Conservation (phyloP, 768 basidiomycete species). For the Lyophyllum semitale region DNA sequence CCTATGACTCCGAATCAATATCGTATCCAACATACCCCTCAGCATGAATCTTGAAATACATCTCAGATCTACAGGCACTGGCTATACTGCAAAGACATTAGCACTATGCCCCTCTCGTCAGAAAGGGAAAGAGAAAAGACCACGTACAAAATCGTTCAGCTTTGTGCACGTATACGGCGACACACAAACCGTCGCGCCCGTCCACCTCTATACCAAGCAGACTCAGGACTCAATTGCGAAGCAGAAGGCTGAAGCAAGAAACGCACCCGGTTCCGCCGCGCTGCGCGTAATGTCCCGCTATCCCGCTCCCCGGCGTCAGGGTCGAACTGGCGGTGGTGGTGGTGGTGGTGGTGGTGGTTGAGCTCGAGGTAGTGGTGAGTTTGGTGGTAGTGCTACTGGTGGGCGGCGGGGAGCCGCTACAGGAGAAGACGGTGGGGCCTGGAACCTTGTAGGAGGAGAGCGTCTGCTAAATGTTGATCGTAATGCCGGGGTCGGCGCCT, state of each 20-base stretch:
- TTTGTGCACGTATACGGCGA: constrained; percentile 34
- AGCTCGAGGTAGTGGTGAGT: constrained; percentile 11
- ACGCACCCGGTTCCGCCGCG: constrained; percentile 41
- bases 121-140: neutral
- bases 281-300: constrained; percentile 43
- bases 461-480: constrained; percentile 42
- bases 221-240: neutral
- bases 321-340: constrained; percentile 11
- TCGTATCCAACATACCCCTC: no score
- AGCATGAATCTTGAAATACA: no score
- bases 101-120: neutral
- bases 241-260: constrained; percentile 2
- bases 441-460: constrained; percentile 43
- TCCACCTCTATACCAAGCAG: constrained; percentile 23
- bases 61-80: constrained; percentile 28
- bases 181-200: constrained; percentile 37
- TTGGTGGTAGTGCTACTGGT: neutral
- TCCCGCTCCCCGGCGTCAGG: neutral
- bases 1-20: no score
- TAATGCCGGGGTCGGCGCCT: constrained; percentile 48
- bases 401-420: constrained; percentile 22
- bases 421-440: constrained; percentile 43
- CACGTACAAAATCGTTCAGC: constrained; percentile 35
- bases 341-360: constrained; percentile 19
- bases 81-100: constrained; percentile 23